phyloP scores from a whole-genome alignment of 1,139 yeast genomes.

The Entelexis sorbosivorans region DNA sequence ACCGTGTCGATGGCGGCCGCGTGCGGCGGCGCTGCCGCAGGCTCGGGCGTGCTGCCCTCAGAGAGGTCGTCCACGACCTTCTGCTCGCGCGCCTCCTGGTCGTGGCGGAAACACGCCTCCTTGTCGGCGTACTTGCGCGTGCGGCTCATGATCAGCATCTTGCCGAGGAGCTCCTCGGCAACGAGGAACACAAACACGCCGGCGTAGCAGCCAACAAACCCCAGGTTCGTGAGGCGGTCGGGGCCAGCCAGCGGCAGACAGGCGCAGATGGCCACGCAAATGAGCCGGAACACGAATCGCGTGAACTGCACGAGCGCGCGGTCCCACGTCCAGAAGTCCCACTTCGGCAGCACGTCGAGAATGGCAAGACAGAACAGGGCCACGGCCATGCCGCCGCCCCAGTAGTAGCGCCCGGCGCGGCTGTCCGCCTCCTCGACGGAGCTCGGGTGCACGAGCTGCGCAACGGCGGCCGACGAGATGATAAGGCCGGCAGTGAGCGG shows the following conservation, averaged over 20 bases:
- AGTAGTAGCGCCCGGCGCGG: conserved; percentile 5
- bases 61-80: neutral
- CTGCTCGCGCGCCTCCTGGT: neutral
- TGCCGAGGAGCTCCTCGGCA: conserved; percentile 7
- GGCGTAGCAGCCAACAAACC: conserved; percentile 8
- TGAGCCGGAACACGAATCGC: conserved; percentile 2
- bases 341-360: conserved; percentile 3
- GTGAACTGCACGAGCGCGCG: neutral
- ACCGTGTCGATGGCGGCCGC: neutral
- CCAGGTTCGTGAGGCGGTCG: neutral
- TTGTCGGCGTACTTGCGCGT: neutral
- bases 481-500: conserved; percentile 6
- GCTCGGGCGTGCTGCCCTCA: neutral
- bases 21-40: neutral
- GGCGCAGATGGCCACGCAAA: conserved; percentile 1
- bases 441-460: neutral
- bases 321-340: conserved; percentile 8
- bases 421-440: neutral
- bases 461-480: conserved; percentile 8
- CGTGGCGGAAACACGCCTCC: neutral
- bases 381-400: conserved; percentile 11
- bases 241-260: conserved; percentile 1
- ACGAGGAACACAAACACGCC: conserved; percentile 6
- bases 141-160: conserved; percentile 1
- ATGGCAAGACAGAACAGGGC: conserved; percentile 6